A percentile compares a stretch with the other conserved stretches of the same genome.
Evolutionary conservation across 108 stramenopile species (phyloP).

Genomic region (Nitzschia sp.): DNA sequence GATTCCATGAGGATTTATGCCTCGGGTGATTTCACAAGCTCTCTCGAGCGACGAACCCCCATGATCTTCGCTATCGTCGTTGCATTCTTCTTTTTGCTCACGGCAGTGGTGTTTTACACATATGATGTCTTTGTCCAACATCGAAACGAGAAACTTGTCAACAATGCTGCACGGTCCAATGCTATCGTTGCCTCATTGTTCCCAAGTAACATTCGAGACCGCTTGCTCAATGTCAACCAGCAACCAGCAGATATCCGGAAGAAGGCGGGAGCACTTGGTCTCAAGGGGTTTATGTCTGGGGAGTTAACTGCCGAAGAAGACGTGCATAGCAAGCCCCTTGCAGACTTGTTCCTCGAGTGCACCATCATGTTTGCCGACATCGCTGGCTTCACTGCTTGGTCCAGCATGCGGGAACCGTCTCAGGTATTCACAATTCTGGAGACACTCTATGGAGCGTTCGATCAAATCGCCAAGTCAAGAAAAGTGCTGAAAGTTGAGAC

Average conservation of each 20-base stretch:
- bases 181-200: no score
- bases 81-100: slow-evolving; percentile 42
- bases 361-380: no score
- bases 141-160: background rate
- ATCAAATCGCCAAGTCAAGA: slow-evolving; percentile 26
- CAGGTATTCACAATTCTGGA: slow-evolving; percentile 41
- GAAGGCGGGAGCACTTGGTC: background rate
- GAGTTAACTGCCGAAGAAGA: no score
- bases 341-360: slow-evolving; percentile 41
- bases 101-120: slow-evolving; percentile 11
- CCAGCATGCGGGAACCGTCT: slow-evolving; percentile 35
- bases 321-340: slow-evolving; percentile 23
- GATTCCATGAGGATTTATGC: slow-evolving; percentile 13
- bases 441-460: slow-evolving; percentile 31
- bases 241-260: background rate
- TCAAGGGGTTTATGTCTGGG: no score
- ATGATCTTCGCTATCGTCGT: slow-evolving; percentile 36
- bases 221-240: no score
- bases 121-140: slow-evolving; percentile 24
- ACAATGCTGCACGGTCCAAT: no score
- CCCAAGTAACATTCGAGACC: no score
- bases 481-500: slow-evolving; percentile 9
- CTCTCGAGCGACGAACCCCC: slow-evolving; percentile 8
- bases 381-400: slow-evolving; percentile 39
- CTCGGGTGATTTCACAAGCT: slow-evolving; percentile 1